Conservation (phyloP, 192 early-diverging fungal species). For the Powellomyces hirtus region DNA sequence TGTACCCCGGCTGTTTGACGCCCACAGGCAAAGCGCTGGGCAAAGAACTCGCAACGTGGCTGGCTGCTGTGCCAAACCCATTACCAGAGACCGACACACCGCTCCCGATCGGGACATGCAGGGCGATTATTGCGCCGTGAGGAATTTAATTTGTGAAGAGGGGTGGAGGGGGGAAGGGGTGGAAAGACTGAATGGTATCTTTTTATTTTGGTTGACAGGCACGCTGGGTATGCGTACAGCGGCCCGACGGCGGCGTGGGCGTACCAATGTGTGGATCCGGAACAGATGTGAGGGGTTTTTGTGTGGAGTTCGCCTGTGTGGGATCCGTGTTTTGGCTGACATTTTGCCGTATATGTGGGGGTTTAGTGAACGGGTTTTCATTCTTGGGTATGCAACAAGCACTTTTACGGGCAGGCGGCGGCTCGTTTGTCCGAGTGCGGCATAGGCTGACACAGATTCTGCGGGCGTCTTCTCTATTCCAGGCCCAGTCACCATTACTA, state of each 20-base stretch:
- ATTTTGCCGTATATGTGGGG: background rate
- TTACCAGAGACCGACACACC: background rate
- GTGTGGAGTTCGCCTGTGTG: background rate
- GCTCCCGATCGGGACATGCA: conserved; percentile 45
- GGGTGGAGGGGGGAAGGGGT: no score
- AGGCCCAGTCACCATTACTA: conserved; percentile 88
- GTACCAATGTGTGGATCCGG: conserved; percentile 69
- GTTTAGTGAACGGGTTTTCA: conserved; percentile 71
- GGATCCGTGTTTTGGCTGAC: background rate
- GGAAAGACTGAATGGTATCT: background rate
- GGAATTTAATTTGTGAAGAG: conserved; percentile 3
- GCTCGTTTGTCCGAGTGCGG: background rate
- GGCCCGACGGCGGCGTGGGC: conserved; percentile 89
- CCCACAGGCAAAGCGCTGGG: conserved; percentile 37
- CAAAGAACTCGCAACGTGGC: conserved; percentile 50
- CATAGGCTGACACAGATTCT: background rate
- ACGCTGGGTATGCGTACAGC: conserved; percentile 90
- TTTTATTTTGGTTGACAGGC: conserved; percentile 43
- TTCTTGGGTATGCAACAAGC: conserved; percentile 63
- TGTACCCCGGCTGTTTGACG: no score
- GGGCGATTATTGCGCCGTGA: conserved; percentile 80
- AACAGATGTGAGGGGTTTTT: conserved; percentile 45
- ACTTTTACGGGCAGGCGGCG: no score
- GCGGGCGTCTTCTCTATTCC: background rate
- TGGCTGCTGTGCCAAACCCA: conserved; percentile 43